Evolutionary conservation across 768 basidiomycete genomes (phyloP).

Genomic region (Hydnum rufescens): DNA sequence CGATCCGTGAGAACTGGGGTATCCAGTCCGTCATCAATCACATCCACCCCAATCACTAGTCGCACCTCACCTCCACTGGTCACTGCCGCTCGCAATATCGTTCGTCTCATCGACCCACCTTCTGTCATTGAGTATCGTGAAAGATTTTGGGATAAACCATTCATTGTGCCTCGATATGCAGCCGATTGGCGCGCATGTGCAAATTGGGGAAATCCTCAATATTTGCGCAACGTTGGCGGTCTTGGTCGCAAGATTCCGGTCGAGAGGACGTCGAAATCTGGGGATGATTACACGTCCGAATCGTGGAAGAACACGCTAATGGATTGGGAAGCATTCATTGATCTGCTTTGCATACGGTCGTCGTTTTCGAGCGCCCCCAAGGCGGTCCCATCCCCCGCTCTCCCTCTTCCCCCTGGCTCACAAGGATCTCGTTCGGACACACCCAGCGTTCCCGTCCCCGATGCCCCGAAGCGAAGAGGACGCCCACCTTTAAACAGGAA

Average conservation of each 20-base stretch:
- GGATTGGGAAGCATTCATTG: conserved; percentile 56
- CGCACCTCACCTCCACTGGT: conserved; percentile 9
- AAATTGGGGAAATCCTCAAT: conserved; percentile 49
- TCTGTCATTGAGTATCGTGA: conserved; percentile 37
- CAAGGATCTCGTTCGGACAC: not conserved
- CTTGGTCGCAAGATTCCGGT: conserved; percentile 75
- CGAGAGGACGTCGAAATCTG: conserved; percentile 33
- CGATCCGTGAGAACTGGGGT: not conserved
- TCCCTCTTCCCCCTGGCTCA: not conserved
- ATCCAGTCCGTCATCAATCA: conserved; percentile 6
- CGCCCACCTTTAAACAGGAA: not conserved
- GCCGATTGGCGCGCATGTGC: conserved; percentile 61
- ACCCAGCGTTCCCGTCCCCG: not conserved
- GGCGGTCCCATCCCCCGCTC: not conserved
- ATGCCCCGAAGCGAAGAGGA: not conserved
- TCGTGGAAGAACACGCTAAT: conserved; percentile 73
- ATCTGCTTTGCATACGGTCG: conserved; percentile 18
- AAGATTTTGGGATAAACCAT: conserved; percentile 31
- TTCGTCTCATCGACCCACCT: conserved; percentile 31
- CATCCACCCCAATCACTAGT: conserved; percentile 2
- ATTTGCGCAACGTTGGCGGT: conserved; percentile 54
- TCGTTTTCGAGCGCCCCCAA: not conserved
- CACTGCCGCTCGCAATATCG: conserved; percentile 14
- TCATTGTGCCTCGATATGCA: conserved; percentile 49
- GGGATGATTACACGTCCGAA: conserved; percentile 56